Base-by-base conservation (phyloP, 805 yeast genomes). In the Maudiozyma serrabonitensis region DNA sequence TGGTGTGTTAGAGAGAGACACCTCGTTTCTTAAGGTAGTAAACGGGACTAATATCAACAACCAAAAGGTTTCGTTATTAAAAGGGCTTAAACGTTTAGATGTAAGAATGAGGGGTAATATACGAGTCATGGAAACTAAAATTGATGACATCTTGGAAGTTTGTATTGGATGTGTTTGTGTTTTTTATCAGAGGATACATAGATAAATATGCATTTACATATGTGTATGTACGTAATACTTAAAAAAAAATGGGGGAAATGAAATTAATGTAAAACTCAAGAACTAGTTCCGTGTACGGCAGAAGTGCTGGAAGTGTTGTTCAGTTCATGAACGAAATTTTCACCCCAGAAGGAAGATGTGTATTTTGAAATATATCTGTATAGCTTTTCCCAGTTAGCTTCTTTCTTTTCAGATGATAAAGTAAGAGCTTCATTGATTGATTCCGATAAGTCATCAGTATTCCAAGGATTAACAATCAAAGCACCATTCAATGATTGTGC, bases 301-400 rank as follows among this genome's bases (percentile, higher is more conserved):
- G 43, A 45, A 2, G 45, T 28, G 6, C 32, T 37, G 1, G 51
- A 41, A 11, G 61, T 58, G 44, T 76, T 80, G 56, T 69, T 75
- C 60, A 93, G 71, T 66, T 93, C 99, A 58, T 82, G 81, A 41
- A 93, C 98, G 67, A 93, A 93, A 58, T 82, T 86, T 66, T 89
- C 95, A 47, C 98, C 98, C 99, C 99, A 93, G 66, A 80, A 93
- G 11, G 87, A 88, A 28, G 96, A 86, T 12, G 99, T 93, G 65
- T 90, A 93, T 70, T 95, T 91, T 41, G 87, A 80, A 54, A 93
- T 88, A 64, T 93, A 93, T 54, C 76, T 79, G 73, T 88, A 88
- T 68, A 93, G 74, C 67, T 87, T 87, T 46, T 82, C 78, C 71
- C 89, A 93, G 61, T 89, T 91, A 15, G 82, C 79, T 31, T 68